Evolutionary conservation across 148 eudicot genomes (phyloP).

Genomic region (Rhododendron kiyosumense): DNA sequence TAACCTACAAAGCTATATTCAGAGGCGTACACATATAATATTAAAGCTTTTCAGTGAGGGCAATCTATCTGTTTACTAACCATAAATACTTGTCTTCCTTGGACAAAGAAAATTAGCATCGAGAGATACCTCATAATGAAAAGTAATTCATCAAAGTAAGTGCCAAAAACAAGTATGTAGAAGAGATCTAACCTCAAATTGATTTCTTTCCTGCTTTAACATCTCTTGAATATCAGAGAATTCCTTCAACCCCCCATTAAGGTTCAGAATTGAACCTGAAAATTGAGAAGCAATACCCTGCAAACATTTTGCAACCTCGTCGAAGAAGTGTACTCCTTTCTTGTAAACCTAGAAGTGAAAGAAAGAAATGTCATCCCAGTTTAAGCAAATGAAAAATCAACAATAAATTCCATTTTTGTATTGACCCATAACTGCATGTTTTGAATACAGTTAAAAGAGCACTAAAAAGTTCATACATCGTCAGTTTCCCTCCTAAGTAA

Average conservation of each 20-base stretch:
- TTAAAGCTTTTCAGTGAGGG: not conserved
- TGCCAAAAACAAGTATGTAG: conserved; percentile 1
- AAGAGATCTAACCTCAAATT: conserved; percentile 60
- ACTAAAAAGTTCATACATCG: conserved; percentile 33
- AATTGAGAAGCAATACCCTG: conserved; percentile 40
- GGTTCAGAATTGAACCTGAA: conserved; percentile 40
- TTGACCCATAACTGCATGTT: not conserved
- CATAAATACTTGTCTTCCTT: not conserved
- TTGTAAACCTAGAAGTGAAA: conserved; percentile 39
- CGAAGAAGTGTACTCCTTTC: conserved; percentile 53
- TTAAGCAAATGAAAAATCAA: not conserved
- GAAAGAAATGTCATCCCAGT: not conserved
- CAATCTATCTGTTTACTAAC: not conserved
- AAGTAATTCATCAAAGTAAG: not conserved
- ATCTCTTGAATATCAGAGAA: conserved; percentile 62
- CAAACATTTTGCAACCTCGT: conserved; percentile 49
- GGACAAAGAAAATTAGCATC: not conserved
- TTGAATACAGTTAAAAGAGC: not conserved
- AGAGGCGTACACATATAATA: not conserved
- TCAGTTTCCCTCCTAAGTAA: conserved; percentile 55
- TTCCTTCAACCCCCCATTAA: conserved; percentile 42
- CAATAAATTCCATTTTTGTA: not conserved
- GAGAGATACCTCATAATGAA: not conserved
- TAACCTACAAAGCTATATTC: not conserved
- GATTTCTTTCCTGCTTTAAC: conserved; percentile 51